phyloP scores from a whole-genome alignment of 768 basidiomycete genomes.

The Coprinopsis strossmayeri region DNA sequence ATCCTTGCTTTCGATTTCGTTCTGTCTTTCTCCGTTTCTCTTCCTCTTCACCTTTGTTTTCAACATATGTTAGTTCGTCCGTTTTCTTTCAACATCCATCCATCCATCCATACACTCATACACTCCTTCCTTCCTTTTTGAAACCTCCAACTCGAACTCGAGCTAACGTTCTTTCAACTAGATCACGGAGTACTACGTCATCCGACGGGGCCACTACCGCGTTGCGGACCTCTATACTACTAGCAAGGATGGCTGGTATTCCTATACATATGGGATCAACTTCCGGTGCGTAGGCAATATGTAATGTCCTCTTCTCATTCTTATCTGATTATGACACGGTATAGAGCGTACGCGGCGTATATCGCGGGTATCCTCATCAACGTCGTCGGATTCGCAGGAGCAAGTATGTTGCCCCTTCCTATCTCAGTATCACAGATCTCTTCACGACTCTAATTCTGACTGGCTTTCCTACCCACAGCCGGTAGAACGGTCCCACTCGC shows the following conservation, averaged over 20 bases:
- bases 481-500: constrained; percentile 57
- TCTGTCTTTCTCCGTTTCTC: too few species aligned
- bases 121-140: too few species aligned
- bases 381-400: constrained; percentile 75
- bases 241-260: constrained; percentile 59
- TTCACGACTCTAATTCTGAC: constrained; percentile 5
- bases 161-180: too few species aligned
- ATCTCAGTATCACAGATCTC: not conserved
- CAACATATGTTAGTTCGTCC: too few species aligned
- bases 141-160: too few species aligned
- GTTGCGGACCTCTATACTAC: constrained; percentile 64
- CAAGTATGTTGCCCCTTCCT: constrained; percentile 36
- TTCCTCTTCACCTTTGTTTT: too few species aligned
- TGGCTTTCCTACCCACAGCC: constrained; percentile 23
- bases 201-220: constrained; percentile 65
- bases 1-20: not conserved
- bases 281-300: constrained; percentile 59
- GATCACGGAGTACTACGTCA: constrained; percentile 76
- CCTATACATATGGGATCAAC: constrained; percentile 70
- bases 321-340: not conserved
- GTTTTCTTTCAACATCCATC: too few species aligned
- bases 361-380: constrained; percentile 75
- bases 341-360: constrained; percentile 60
- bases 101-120: too few species aligned
- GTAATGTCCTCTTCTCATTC: not conserved